Base-by-base conservation (phyloP, 345 rosid species). In the Eucalyptus curtisii region DNA sequence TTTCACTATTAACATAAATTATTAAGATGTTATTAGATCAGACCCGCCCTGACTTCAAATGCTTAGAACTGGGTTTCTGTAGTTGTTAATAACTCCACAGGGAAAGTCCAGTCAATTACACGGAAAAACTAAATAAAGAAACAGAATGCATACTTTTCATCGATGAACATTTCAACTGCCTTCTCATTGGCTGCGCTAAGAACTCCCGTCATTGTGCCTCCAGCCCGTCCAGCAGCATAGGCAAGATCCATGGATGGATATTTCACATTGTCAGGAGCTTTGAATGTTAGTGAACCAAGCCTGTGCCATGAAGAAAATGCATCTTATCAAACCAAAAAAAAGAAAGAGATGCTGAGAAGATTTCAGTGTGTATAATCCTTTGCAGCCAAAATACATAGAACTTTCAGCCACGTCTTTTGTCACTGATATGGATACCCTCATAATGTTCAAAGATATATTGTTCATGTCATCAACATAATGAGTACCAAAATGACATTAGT, bases 201-300 rank as follows among this genome's bases (percentile, higher is more conserved):
- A 88, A 98, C 99, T 93, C 99, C 99, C 4, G 99, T 98, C 99
- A 98, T 98, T 79, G 99, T 98, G 88, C 99, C 99, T 91, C 99
- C 99, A 33, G 99, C 97, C 89, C 97, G 92, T 91, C 98, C 99
- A 49, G 99, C 99, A 48, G 99, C 93, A 90, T 97, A 98, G 85
- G 97, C 97, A 91, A 98, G 99, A 89, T 95, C 95, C 98, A 98
- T 94, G 42, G 99, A 98, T 42, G 99, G 99, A 88, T 95, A 98
- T 90, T 98, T 98, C 84, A 94, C 95, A 61, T 95, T 95, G 93
- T 96, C 98, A 7, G 99, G 99, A 71, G 95, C 92, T 94, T 93
- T 94, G 90, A 98, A 97, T 45, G 99, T 97, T 90, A 98, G 91
- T 22, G 99, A 95, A 87, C 98, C 99, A 22, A 94, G 96, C 92